Base-by-base conservation (phyloP, 495 filamentous ascomycete genomes). In the Lasiosphaeriaceae sp. region DNA sequence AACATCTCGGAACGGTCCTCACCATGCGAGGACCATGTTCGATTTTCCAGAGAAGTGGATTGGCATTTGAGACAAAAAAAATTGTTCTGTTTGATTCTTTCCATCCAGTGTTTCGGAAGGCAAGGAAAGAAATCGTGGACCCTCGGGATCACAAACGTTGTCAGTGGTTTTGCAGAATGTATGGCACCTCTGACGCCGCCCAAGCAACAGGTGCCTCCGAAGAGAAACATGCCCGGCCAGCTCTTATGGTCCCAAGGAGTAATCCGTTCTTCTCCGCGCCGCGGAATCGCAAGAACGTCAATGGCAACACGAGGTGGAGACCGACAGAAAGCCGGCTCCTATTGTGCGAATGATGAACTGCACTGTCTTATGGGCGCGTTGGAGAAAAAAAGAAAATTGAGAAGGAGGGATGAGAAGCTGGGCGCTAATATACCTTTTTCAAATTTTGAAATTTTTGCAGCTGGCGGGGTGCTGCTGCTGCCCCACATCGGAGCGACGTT, bases 351-450 rank as follows among this genome's bases (percentile, higher is more conserved):
- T 83, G 82, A 86, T 87, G 87, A 75, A 79, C 80, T 86, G 89
- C 81, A 92, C 90, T 94, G 89, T 92, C 89, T 91, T 82, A 79
- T 80, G 86, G 84, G 79, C 82, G 87, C 87, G 87, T 88, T 83
- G 80, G 69, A 71, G 73, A 74, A 69, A 78, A 75, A 71, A 65
- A 66, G 69, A 66, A 67, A 66, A 66, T 70, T 57, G 57, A 57
- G 49, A 31, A 58, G 39, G 54, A 65, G 66, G 45, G 31, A 50
- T 22, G 3, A 57, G 35, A n/a, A 21, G 11, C 9, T 0, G 20
- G 7, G 12, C 14, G 35, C 56, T 50, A 43, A 39, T 50, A 41
- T 49, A 60, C 41, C 31, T n/a, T 17, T 17, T 43, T 5, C 9
- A 43, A 43, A 12, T 43, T 16, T 12, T 4, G 16, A 43, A 43